Evolutionary conservation across 371 early-diverging fungal species (phyloP), one percentile per base, ranked within the genome.

Genomic region (Globomyces sp.): DNA sequence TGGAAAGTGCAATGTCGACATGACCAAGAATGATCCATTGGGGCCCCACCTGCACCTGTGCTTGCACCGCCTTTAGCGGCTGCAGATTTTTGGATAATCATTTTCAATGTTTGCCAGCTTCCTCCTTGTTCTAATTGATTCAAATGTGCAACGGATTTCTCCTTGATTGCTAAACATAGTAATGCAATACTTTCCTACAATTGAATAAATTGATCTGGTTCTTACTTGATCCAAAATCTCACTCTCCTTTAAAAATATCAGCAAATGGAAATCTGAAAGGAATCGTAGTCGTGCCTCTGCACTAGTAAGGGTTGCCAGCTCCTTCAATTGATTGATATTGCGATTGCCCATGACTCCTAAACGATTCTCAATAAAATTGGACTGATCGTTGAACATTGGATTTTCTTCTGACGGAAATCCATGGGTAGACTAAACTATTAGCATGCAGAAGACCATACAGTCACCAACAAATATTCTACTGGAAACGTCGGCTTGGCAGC

Each of bases 1-100:
- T 80, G 75, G 82, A 88, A 96, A 8, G 99, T 99, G 77, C 99
- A 97, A 72, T 94, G 91, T 68, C 85, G 81, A 79, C 99, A 99
- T 6, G 86, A 80, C 86, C 94, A 89, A 40, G 85, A 77, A 1
- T 75, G 76, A 10, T 64, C 51, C 5, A 66, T 67, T 2, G 83
- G 67, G 9, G 74, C 73, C 59, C 75, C 65, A 36, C 72, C 24
- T 24, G 24, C 24, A 24, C 24, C 24, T 24, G 24, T 74, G 49
- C 74, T 67, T 3, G 57, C 47, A 47, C 69, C 66, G 68, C 71
- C 43, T 65, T 53, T 40, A 69, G 24, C 24, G 24, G 24, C 24
- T 24, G 24, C 24, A 24, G 24, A 69, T 50, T 79, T 72, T 44
- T 63, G 48, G 65, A 90, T 65, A 34, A 92, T 77, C 68, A 88